Evolutionary conservation across 805 yeast species (phyloP).

Genomic region (Spathaspora gorwiae): DNA sequence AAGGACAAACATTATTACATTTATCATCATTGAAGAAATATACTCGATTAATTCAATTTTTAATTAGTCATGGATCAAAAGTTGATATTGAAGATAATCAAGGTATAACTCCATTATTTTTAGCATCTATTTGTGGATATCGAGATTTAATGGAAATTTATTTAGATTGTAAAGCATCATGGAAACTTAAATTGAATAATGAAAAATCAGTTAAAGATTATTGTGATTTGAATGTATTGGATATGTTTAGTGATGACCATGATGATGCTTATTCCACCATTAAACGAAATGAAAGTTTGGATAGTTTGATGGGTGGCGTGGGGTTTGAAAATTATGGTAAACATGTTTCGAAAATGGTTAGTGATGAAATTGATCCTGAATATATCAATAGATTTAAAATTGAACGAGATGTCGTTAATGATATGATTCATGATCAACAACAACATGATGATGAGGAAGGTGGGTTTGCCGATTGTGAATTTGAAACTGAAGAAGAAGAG

Average conservation of each 20-base stretch:
- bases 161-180: constrained; percentile 60
- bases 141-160: constrained; percentile 59
- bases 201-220: constrained; percentile 42
- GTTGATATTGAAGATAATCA: constrained; percentile 70
- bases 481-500: constrained; percentile 20
- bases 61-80: constrained; percentile 64
- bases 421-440: too few species aligned
- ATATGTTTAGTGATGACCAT: constrained; percentile 25
- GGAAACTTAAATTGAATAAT: constrained; percentile 46
- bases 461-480: constrained; percentile 32
- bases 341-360: constrained; percentile 40
- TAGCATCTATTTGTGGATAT: constrained; percentile 75
- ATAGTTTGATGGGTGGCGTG: background rate
- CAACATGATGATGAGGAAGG: constrained; percentile 9
- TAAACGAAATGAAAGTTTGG: constrained; percentile 1
- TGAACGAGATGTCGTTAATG: too few species aligned
- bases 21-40: constrained; percentile 78
- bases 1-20: constrained; percentile 87
- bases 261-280: constrained; percentile 6
- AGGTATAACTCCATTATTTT: constrained; percentile 84
- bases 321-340: constrained; percentile 34
- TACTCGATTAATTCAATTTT: constrained; percentile 51
- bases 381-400: too few species aligned
- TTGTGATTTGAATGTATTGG: constrained; percentile 42
- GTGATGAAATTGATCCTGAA: background rate